Conservation (phyloP, 805 yeast genomes). For the Nakazawaea wyomingensis region DNA sequence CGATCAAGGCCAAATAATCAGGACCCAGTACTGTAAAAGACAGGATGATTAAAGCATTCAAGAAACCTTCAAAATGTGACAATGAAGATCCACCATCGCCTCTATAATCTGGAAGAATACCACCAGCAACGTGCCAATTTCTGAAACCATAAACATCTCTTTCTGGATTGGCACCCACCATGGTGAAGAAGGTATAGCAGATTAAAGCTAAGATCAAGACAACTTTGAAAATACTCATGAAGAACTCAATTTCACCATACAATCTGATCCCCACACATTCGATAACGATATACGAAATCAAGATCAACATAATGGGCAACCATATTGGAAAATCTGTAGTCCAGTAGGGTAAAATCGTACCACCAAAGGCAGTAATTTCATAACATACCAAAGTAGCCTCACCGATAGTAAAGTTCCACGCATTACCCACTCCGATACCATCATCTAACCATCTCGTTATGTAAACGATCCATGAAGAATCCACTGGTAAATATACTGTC, state of each 20-base stretch:
- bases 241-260: constrained; percentile 47
- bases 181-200: constrained; percentile 44
- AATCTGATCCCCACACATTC: constrained; percentile 62
- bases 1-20: constrained; percentile 41
- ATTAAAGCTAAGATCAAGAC: constrained; percentile 33
- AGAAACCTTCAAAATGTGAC: constrained; percentile 63
- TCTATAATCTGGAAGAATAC: constrained; percentile 30
- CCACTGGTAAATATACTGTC: constrained; percentile 70
- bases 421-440: constrained; percentile 68
- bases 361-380: constrained; percentile 61
- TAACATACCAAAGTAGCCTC: constrained; percentile 77
- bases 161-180: constrained; percentile 78
- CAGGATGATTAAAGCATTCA: constrained; percentile 55
- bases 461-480: constrained; percentile 66
- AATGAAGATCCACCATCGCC: constrained; percentile 37
- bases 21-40: constrained; percentile 69
- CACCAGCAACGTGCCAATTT: constrained; percentile 41
- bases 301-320: constrained; percentile 57
- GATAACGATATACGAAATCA: constrained; percentile 53
- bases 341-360: constrained; percentile 72
- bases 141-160: constrained; percentile 60
- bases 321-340: constrained; percentile 65
- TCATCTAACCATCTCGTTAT: constrained; percentile 74
- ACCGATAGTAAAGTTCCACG: constrained; percentile 76
- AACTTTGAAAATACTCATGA: constrained; percentile 34